Evolutionary conservation across 176 grass and related monocot genomes (phyloP), one percentile per base, ranked within the genome.

Genomic region (Aegilops sharonensis): DNA sequence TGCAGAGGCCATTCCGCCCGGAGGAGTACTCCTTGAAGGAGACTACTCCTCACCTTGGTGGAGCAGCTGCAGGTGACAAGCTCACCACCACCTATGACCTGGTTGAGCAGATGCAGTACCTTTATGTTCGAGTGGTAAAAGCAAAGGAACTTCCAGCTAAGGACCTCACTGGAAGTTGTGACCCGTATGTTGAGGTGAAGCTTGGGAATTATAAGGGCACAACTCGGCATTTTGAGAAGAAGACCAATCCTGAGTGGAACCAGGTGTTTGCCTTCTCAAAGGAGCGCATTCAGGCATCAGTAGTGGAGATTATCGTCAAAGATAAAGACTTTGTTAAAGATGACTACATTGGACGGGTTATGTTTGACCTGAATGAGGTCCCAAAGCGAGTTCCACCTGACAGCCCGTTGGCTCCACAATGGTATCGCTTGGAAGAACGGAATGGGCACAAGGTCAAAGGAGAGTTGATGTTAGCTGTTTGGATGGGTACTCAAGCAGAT

Each of bases 11-110:
- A 5, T 72, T 93, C 66, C 91, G 70, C 25, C 65, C 83, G 3
- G 88, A 93, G 78, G 91, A 93, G 77, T 93, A 88, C 88, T 88
- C 91, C 88, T 90, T 93, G 78, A 93, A 93, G 91, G 91, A 90
- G 88, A 93, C 91, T 32, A 29, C 85, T 69, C 91, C 91, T 70
- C 91, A 87, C 82, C 91, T 93, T 75, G 91, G 91, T 43, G 91
- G 88, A 15, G 31, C 72, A 75, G 84, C 89, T 83, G 65, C 77
- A 13, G 91, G 91, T 70, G 92, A 93, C 75, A 93, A 93, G 75
- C 92, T 83, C 83, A 93, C 92, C 0, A 91, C 83, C 75, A 93
- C 92, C 42, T 93, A 93, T 86, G 92, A 93, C 42, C 80, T 93
- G 68, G 92, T 93, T 32, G 92, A 93, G 79, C 92, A 93, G 86